These are phyloP conservation scores for Capsella rubella DNA, from an alignment of 441 rosid genomes.

Conservation along the genomic window DNA sequence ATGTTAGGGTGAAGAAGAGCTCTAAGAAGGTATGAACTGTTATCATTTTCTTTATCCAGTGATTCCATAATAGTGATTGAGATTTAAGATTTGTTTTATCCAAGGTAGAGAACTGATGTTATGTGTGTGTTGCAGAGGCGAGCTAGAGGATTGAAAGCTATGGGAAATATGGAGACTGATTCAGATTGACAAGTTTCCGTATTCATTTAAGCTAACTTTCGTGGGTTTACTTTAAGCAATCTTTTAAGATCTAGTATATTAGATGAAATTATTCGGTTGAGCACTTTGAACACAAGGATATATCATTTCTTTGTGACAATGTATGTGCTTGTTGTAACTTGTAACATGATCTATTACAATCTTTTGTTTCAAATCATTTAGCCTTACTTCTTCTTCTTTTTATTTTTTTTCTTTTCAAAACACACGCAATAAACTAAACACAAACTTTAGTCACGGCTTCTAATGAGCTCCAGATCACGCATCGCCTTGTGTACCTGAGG, in stretches of 20 bases:
- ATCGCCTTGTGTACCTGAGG: no score
- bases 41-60: neutral
- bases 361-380: neutral
- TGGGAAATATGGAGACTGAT: slow-evolving; percentile 87
- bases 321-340: slow-evolving; percentile 29
- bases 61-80: neutral
- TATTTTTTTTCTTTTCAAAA: no score
- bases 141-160: slow-evolving; percentile 93
- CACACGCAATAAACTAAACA: no score
- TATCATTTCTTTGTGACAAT: slow-evolving; percentile 12
- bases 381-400: no score
- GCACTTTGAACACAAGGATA: slow-evolving; percentile 16
- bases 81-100: neutral
- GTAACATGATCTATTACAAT: slow-evolving; percentile 11
- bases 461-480: no score
- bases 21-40: slow-evolving; percentile 69
- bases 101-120: slow-evolving; percentile 6
- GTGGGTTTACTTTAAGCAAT: slow-evolving; percentile 21
- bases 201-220: slow-evolving; percentile 21
- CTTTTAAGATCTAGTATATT: neutral
- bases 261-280: slow-evolving; percentile 22
- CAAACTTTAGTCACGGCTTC: no score
- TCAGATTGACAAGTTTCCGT: slow-evolving; percentile 51
- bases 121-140: slow-evolving; percentile 56
- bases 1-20: slow-evolving; percentile 87